Percentiles rank a stretch among this genome's conserved stretches.
Evolutionary conservation across 257 asterid species (phyloP).

Genomic region (Lantana camara): DNA sequence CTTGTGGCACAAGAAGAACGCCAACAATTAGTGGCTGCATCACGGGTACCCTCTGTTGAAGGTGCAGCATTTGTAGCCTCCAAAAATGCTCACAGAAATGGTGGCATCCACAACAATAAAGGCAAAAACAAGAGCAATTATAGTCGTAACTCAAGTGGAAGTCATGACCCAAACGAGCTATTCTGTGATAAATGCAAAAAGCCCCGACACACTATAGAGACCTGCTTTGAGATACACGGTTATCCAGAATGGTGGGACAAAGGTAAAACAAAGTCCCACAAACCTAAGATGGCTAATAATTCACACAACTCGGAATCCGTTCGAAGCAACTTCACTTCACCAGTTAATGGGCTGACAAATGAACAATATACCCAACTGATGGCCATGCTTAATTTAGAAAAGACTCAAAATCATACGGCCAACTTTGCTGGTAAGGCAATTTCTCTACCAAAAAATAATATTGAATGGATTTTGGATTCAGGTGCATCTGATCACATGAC

Average conservation of each 20-base stretch:
- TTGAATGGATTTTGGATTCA: slow-evolving; percentile 2
- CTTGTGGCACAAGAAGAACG: background rate
- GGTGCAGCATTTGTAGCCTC: no score
- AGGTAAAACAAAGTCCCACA: background rate
- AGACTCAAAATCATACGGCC: background rate
- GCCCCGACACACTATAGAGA: background rate
- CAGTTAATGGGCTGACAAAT: background rate
- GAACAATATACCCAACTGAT: slow-evolving; percentile 14
- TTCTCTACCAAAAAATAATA: background rate
- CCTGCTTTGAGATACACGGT: background rate
- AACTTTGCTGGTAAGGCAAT: slow-evolving; percentile 2
- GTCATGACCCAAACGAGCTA: background rate
- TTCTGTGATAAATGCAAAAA: slow-evolving; percentile 19
- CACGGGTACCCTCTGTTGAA: no score
- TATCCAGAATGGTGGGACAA: slow-evolving; percentile 11
- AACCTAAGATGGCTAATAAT: background rate
- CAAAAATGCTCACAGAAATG: no score
- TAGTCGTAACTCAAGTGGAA: background rate
- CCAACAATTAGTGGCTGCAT: background rate
- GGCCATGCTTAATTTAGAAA: background rate
- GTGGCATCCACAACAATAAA: no score
- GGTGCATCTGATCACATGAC: slow-evolving; percentile 17
- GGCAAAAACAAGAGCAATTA: no score
- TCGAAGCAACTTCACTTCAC: background rate
- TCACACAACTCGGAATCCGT: background rate